These are phyloP conservation scores for Madurella fahalii DNA, from an alignment of 2,329 filamentous ascomycete genomes.

Conservation along the genomic window DNA sequence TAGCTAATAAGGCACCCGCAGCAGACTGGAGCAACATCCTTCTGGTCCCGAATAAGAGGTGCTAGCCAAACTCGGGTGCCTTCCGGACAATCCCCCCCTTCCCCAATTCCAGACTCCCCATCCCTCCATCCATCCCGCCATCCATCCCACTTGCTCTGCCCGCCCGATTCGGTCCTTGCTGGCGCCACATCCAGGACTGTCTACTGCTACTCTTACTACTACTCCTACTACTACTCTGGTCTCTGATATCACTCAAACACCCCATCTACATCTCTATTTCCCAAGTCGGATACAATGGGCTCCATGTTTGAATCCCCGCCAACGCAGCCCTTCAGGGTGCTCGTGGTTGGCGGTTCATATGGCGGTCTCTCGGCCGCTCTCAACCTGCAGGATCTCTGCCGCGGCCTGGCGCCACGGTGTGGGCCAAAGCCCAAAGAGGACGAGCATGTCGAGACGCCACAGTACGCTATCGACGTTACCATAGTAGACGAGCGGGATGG, in stretches of 20 bases:
- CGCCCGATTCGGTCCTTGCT: too few relatives aligned
- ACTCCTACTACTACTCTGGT: background rate
- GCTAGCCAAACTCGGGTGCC: background rate
- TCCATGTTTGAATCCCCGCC: slow-evolving; percentile 7
- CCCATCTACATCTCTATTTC: too few relatives aligned
- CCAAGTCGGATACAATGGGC: slow-evolving; percentile 14
- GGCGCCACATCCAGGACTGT: too few relatives aligned
- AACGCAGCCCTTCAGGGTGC: slow-evolving; percentile 46
- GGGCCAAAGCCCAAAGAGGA: slow-evolving; percentile 24
- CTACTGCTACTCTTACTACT: background rate
- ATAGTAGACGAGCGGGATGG: slow-evolving; percentile 77
- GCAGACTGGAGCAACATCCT: too few relatives aligned
- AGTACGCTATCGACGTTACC: slow-evolving; percentile 62
- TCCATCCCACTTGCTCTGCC: background rate
- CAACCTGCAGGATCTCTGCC: slow-evolving; percentile 63
- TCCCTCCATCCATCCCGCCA: background rate
- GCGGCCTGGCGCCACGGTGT: slow-evolving; percentile 51
- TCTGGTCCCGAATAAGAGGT: background rate
- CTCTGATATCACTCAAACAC: background rate
- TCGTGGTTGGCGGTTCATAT: slow-evolving; percentile 69
- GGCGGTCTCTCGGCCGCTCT: slow-evolving; percentile 63
- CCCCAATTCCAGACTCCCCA: background rate
- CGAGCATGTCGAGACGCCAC: slow-evolving; percentile 15
- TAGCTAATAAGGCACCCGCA: too few relatives aligned
- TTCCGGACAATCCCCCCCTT: background rate